Percentiles rank a stretch among this genome's conserved stretches.
These are phyloP conservation scores for Meira miltonrushii DNA, from an alignment of 1,284 basidiomycete genomes.

Conservation along the genomic window DNA sequence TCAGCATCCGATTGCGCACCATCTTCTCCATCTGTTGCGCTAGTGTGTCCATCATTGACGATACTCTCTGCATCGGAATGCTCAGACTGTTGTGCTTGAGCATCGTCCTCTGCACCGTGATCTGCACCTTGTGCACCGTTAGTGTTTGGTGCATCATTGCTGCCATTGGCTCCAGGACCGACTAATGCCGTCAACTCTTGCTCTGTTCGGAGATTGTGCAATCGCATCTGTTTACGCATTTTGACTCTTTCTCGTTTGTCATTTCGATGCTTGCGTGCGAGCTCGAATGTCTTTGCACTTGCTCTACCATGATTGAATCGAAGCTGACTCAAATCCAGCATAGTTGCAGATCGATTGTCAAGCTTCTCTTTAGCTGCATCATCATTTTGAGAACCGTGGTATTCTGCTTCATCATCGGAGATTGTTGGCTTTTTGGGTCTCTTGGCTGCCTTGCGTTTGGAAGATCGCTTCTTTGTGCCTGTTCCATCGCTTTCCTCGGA, in stretches of 20 bases:
- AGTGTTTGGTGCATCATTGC: constrained; percentile 5
- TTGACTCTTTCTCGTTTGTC: constrained; percentile 25
- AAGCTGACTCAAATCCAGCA: constrained; percentile 29
- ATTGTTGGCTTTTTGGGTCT: constrained; percentile 22
- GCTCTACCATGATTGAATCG: constrained; percentile 37
- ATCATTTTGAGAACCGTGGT: constrained; percentile 2
- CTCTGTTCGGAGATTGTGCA: not conserved
- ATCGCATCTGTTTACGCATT: constrained; percentile 1
- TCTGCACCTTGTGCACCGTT: constrained; percentile 19
- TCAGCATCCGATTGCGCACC: constrained; percentile 13
- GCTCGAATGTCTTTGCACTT: constrained; percentile 42
- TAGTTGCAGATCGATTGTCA: constrained; percentile 22
- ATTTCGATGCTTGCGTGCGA: constrained; percentile 33
- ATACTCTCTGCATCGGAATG: constrained; percentile 10
- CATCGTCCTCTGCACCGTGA: not conserved
- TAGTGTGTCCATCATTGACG: constrained; percentile 17
- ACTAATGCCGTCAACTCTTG: not conserved
- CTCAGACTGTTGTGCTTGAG: constrained; percentile 14
- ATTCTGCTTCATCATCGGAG: constrained; percentile 39
- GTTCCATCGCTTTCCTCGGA: not conserved
- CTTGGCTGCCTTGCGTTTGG: constrained; percentile 2
- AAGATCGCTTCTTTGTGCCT: not conserved
- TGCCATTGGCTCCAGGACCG: not conserved
- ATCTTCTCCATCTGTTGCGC: constrained; percentile 20
- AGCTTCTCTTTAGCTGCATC: constrained; percentile 20